phyloP scores from a whole-genome alignment of 306 rosid genomes.

The Lathyrus sativus region DNA sequence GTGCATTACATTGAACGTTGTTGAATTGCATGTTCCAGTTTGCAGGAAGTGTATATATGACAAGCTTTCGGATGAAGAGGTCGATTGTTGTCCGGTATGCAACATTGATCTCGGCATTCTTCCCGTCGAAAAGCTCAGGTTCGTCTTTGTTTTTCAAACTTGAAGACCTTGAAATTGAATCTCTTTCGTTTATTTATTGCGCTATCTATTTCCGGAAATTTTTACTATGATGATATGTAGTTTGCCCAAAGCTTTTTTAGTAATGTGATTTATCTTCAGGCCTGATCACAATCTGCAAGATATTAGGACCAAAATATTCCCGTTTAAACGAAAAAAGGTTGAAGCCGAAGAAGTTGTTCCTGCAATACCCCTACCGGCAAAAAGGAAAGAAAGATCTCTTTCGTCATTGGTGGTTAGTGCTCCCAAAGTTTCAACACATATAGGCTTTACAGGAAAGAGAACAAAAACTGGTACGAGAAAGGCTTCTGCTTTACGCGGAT shows the following conservation, averaged over 20 bases:
- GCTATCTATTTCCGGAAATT: background rate
- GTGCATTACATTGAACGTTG: background rate
- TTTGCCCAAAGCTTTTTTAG: background rate
- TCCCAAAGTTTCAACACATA: conserved; percentile 79
- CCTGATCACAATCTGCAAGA: conserved; percentile 99
- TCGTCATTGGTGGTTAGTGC: conserved; percentile 92
- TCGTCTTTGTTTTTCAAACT: conserved; percentile 37
- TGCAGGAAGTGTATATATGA: conserved; percentile 91
- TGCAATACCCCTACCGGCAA: conserved; percentile 64
- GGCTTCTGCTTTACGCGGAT: conserved; percentile 72
- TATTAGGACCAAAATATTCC: conserved; percentile 85
- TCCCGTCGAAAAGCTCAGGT: conserved; percentile 94
- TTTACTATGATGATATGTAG: background rate
- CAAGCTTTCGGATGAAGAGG: conserved; percentile 83
- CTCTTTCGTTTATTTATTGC: background rate
- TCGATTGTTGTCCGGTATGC: conserved; percentile 87
- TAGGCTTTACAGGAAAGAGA: conserved; percentile 83
- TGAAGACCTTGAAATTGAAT: background rate
- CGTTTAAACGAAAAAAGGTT: conserved; percentile 60
- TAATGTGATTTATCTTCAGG: conserved; percentile 52
- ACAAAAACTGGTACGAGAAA: conserved; percentile 73
- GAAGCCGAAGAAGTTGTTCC: conserved; percentile 63
- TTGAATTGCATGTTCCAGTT: conserved; percentile 54
- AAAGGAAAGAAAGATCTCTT: conserved; percentile 95
- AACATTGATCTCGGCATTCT: conserved; percentile 82